These are phyloP conservation scores for Arthroderma sp. DNA, from an alignment of 2,329 filamentous ascomycete species.

Conservation along the genomic window DNA sequence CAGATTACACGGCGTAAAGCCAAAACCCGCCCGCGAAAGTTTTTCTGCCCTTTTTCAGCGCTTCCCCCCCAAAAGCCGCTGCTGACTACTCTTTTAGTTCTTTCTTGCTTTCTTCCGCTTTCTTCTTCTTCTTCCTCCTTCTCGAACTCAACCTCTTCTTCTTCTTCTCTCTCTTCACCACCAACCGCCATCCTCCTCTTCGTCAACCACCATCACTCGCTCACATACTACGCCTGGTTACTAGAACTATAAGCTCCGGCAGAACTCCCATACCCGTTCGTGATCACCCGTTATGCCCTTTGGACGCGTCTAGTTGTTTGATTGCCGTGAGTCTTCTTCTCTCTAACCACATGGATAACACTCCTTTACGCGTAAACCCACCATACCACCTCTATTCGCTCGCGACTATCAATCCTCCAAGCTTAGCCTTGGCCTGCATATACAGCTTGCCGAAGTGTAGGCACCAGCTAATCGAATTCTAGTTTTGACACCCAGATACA, in stretches of 20 bases:
- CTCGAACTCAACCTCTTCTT: neutral
- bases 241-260: neutral
- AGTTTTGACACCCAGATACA: too few species aligned
- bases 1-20: too few species aligned
- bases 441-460: neutral
- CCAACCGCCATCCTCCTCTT: conserved; percentile 8
- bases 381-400: neutral
- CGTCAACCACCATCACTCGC: conserved; percentile 7
- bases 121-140: neutral
- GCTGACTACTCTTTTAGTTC: neutral
- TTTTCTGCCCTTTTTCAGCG: too few species aligned
- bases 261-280: neutral
- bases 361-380: neutral
- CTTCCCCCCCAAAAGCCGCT: too few species aligned
- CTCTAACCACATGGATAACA: neutral
- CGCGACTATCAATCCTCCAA: neutral
- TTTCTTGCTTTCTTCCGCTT: conserved; percentile 3
- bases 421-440: neutral
- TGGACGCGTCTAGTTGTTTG: too few species aligned
- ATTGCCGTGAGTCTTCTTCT: neutral
- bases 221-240: neutral
- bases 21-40: too few species aligned
- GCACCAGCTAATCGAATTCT: neutral
- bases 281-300: too few species aligned
- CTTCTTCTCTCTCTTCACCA: conserved; percentile 5